A percentile compares a stretch with the other conserved stretches of the same genome.
phyloP scores from a whole-genome alignment of 2,329 filamentous ascomycete species.

The Ophiocordyceps camponoti-floridani region DNA sequence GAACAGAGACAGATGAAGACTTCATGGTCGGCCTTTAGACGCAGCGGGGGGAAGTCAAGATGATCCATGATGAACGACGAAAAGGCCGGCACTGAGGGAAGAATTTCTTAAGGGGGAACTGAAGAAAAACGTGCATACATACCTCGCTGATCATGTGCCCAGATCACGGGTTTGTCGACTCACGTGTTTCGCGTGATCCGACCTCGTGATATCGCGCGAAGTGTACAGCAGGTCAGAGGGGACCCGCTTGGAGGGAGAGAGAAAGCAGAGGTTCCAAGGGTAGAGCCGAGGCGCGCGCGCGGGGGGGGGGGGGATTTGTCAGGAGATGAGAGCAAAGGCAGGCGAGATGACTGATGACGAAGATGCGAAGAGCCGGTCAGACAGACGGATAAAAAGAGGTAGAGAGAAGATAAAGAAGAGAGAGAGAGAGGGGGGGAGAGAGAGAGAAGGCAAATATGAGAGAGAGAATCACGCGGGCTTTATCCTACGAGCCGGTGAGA shows the following conservation, averaged over 20 bases:
- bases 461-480: constrained; percentile 6
- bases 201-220: constrained; percentile 1
- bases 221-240: too few relatives aligned
- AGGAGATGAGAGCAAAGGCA: too few relatives aligned
- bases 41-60: too few relatives aligned
- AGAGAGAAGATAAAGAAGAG: neutral
- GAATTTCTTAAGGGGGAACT: too few relatives aligned
- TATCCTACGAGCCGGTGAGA: constrained; percentile 9
- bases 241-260: neutral
- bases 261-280: too few relatives aligned
- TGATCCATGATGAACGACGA: too few relatives aligned
- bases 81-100: too few relatives aligned
- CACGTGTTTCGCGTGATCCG: constrained; percentile 17
- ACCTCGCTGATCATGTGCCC: constrained; percentile 28
- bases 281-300: too few relatives aligned
- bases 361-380: neutral
- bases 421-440: constrained; percentile 3
- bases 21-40: too few relatives aligned
- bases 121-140: constrained; percentile 11
- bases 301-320: too few relatives aligned
- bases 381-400: neutral
- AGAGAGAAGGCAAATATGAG: constrained; percentile 1
- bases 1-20: too few relatives aligned
- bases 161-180: constrained; percentile 26
- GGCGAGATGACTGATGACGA: too few relatives aligned